Evolutionary conservation across 331 rosid species (phyloP), one percentile per base, ranked within the genome.

Genomic region (Rhamnella rubrinervis): DNA sequence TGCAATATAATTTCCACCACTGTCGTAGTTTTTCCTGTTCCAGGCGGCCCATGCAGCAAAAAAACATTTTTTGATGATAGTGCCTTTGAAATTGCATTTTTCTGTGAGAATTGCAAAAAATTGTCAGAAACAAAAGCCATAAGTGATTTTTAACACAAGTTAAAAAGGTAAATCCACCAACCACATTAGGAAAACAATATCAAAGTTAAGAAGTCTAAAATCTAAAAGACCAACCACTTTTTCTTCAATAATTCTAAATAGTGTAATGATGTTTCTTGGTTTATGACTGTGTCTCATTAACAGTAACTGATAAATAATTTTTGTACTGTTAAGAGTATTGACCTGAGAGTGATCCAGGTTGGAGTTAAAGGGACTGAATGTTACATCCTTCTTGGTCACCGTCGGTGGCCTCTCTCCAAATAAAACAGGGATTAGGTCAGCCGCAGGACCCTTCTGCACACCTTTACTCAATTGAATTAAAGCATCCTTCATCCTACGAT

Each of bases 41-140:
- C 98, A 78, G 98, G 98, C 63, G 97, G 98, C 41, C 97, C 98
- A 50, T 93, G 98, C 72, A 93, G 86, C 87, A 91, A 82, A 86
- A 91, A 93, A 57, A 84, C 88, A 61, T 89, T 80, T 81, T 89
- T 93, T 58, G 97, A 88, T 18, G 95, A 87, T 44, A 93, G 74
- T 66, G 98, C 98, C 82, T 93, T 93, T 38, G 93, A 78, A 83
- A 93, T 83, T 66, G 98, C 98, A 75, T 72, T 91, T 87, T 77
- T 91, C 98, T 93, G 63, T 76, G 67, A 77, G 78, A 75, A 66
- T 59, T 74, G 52, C 62, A 59, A 65, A 51, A 71, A 67, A 59
- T 3, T 16, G 17, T 44, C 31, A 70, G 26, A 59, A 47, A 44
- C 14, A 44, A 44, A 44, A 44, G 49, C 4, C 49, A 44, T 8